Conservation (phyloP, 2,329 filamentous ascomycete genomes). For the Trichothecium sympodiale region DNA sequence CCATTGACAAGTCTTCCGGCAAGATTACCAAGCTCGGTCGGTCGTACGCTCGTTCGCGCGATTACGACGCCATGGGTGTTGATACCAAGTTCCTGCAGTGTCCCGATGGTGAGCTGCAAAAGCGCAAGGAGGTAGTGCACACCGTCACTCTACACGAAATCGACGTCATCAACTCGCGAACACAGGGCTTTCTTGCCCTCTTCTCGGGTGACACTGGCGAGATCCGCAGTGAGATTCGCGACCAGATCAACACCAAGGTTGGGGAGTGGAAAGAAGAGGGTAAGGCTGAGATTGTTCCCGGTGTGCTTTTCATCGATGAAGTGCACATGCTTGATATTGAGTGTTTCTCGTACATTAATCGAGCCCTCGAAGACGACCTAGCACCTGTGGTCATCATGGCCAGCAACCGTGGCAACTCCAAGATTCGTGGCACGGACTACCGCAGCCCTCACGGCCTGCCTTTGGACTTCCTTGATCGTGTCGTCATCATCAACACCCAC, state of each 20-base stretch:
- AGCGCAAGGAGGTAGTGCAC: conserved; percentile 92
- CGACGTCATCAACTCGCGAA: conserved; percentile 97
- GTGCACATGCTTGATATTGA: conserved; percentile 99
- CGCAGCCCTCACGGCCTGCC: conserved; percentile 87
- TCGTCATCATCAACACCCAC: conserved; percentile 92
- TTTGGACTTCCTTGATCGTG: conserved; percentile 88
- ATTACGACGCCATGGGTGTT: conserved; percentile 98
- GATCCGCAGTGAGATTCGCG: conserved; percentile 91
- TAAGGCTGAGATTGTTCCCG: conserved; percentile 95
- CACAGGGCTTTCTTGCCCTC: conserved; percentile 93
- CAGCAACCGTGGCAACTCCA: conserved; percentile 84
- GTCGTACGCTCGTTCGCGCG: conserved; percentile 86
- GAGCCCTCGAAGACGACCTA: conserved; percentile 86
- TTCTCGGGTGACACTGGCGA: conserved; percentile 98
- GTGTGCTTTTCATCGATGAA: conserved; percentile 96
- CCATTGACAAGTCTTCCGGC: conserved; percentile 95
- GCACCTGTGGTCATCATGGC: conserved; percentile 99
- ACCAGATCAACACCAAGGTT: conserved; percentile 99
- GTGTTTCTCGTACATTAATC: conserved; percentile 98
- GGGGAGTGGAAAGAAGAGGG: conserved; percentile 99
- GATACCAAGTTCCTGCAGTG: conserved; percentile 98
- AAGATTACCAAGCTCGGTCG: conserved; percentile 96
- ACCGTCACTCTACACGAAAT: conserved; percentile 97
- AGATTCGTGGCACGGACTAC: conserved; percentile 89
- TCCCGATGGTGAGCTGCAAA: conserved; percentile 93